Conservation (phyloP, 805 yeast species). For the Ogataea angusta region DNA sequence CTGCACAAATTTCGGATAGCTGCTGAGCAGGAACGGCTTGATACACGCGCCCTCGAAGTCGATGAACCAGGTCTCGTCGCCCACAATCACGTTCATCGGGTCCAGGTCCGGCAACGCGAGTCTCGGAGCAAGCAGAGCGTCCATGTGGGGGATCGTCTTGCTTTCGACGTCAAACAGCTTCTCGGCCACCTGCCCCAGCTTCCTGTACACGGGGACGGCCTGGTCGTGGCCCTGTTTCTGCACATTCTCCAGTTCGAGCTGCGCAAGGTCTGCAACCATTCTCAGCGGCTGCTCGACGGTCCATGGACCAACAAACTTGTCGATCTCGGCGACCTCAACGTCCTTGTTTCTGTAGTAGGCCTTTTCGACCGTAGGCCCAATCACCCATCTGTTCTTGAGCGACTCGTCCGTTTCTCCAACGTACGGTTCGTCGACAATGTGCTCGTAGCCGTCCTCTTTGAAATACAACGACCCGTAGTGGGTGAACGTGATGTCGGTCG, state of each 20-base stretch:
- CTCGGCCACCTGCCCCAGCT: slow-evolving; percentile 55
- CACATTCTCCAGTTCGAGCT: slow-evolving; percentile 46
- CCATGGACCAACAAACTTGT: slow-evolving; percentile 77
- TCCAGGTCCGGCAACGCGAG: slow-evolving; percentile 80
- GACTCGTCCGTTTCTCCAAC: slow-evolving; percentile 57
- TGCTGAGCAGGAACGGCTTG: slow-evolving; percentile 77
- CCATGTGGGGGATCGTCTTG: slow-evolving; percentile 56
- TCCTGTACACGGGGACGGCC: slow-evolving; percentile 58
- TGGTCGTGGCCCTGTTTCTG: slow-evolving; percentile 52
- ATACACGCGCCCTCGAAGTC: slow-evolving; percentile 83
- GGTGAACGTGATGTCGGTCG: slow-evolving; percentile 52
- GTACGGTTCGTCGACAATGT: slow-evolving; percentile 37
- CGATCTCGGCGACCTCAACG: slow-evolving; percentile 48
- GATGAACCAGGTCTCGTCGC: slow-evolving; percentile 50
- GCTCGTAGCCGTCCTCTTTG: slow-evolving; percentile 54
- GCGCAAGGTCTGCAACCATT: slow-evolving; percentile 60
- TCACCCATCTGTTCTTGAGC: slow-evolving; percentile 70
- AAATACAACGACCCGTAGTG: slow-evolving; percentile 82
- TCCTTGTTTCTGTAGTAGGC: slow-evolving; percentile 69
- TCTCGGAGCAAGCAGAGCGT: slow-evolving; percentile 67
- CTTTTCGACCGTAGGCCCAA: slow-evolving; percentile 87
- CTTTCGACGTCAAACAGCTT: slow-evolving; percentile 54
- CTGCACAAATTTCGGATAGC: slow-evolving; percentile 78
- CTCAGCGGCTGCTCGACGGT: slow-evolving; percentile 52
- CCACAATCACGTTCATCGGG: slow-evolving; percentile 77